Evolutionary conservation across 805 yeast genomes (phyloP), one percentile per base, ranked within the genome.

Genomic region (Candida takata): DNA sequence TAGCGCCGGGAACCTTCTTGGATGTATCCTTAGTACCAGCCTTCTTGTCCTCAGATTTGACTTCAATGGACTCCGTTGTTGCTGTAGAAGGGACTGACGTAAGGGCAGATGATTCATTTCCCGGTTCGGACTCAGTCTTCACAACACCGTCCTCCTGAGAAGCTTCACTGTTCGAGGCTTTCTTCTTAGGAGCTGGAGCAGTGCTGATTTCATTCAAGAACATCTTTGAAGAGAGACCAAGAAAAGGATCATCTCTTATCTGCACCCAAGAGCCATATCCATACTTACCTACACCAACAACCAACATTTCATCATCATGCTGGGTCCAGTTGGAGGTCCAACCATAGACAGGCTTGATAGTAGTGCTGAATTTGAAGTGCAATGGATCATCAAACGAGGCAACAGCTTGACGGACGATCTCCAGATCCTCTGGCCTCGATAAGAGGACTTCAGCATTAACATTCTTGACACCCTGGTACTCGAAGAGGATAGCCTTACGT

Each of bases 221-320:
- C 46, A 92, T 63, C 64, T 86, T 92, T 48, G 86, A 85, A 42
- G 85, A 83, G 42, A 92, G 66, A 9, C 87, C 88, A 40, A 92
- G 68, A 35, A 85, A 71, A 2, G 98, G 97, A 61, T 92, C 98
- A 61, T 92, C 99, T 54, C 98, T 70, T 31, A 92, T 88, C 52
- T 84, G 88, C 3, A 72, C 57, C 98, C 98, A 92, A 1, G 95
- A 79, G 13, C 97, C 97, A 58, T 86, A 88, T 0, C 99, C 99
- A 60, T 88, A 88, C 60, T 85, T 87, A 52, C 74, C 72, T 16
- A 90, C 83, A 44, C 99, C 99, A 24, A 84, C 74, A 42, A 92
- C 58, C 36, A 92, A 67, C 77, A 78, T 83, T 34, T 87, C 83
- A 57, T 92, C 99, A 54, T 92, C 95, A 23, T 69, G 74, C 11